Conservation (phyloP, 1,284 basidiomycete genomes). For the Entoloma clypeatum region DNA sequence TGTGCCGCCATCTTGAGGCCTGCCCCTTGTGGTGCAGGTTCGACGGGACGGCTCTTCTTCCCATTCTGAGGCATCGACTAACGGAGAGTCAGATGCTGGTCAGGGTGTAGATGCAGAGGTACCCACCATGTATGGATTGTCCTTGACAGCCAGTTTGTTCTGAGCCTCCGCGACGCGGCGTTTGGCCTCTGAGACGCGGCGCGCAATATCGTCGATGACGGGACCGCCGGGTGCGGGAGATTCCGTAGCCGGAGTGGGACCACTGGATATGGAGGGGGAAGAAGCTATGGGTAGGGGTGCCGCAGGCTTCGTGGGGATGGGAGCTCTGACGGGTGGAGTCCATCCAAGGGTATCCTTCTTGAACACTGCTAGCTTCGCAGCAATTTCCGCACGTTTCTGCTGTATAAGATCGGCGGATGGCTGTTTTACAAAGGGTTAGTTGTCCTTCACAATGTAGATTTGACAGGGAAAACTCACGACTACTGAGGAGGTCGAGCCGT, state of each 20-base stretch:
- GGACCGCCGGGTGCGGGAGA: constrained; percentile 30
- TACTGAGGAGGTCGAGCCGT: constrained; percentile 39
- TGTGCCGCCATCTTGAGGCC: constrained; percentile 90
- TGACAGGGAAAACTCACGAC: constrained; percentile 33
- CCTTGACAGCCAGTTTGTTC: constrained; percentile 65
- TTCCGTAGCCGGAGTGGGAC: constrained; percentile 33
- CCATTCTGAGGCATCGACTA: constrained; percentile 50
- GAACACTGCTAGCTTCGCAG: constrained; percentile 80
- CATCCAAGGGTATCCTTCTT: constrained; percentile 45
- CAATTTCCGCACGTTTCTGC: constrained; percentile 79
- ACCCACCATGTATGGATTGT: constrained; percentile 80
- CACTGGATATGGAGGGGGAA: constrained; percentile 32
- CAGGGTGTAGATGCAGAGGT: neutral
- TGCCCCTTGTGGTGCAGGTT: constrained; percentile 69
- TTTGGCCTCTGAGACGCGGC: constrained; percentile 75
- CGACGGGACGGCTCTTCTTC: constrained; percentile 52
- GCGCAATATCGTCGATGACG: constrained; percentile 60
- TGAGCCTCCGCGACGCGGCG: constrained; percentile 76
- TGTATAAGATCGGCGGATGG: constrained; percentile 62
- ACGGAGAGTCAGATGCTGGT: constrained; percentile 4
- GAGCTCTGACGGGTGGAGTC: constrained; percentile 22
- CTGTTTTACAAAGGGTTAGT: constrained; percentile 29
- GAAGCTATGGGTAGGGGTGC: constrained; percentile 28
- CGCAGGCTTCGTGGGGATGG: constrained; percentile 28
- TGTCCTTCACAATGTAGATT: neutral